Evolutionary conservation across 2,329 filamentous ascomycete species (phyloP), one percentile per base, ranked within the genome.

Genomic region (Fusarium pseudoanthophilum): DNA sequence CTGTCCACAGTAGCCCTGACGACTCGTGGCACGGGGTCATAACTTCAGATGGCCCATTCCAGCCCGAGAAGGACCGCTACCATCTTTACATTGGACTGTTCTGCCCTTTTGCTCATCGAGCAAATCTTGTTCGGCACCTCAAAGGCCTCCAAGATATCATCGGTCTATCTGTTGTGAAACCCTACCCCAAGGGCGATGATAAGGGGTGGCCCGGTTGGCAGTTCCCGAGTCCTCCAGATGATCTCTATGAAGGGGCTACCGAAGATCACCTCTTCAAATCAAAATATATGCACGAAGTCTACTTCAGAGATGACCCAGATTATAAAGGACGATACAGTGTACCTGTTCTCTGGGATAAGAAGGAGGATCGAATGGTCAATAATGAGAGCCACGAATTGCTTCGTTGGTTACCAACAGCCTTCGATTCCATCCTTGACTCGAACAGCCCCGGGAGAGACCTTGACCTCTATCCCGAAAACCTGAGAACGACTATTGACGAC

Each of bases 361-460:
- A 91, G 79, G 84, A 85, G 53, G 87, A 90, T 55, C 89, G 86
- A 45, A 93, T 95, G 74, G 93, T 95, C 60, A 94, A 89, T 85
- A 96, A 96, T 74, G 93, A 95, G 85, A 92, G 91, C 71, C 89
- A 89, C 64, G 93, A 96, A 81, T 94, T 96, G 77, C 94, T 95
- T 75, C 89, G 93, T 76, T 95, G 95, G 92, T 85, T 96, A 69
- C 94, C 94, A 81, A 86, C 87, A n/a, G 92, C 90, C 59, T 95
- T 95, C 77, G 91, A 94, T 74, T 82, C 85, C 55, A 77, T 91
- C 20, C 77, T 91, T 2, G 48, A 32, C 84, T 85, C 3, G 81
- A 84, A 74, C 15, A 55, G 67, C 4, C 34, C 45, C 3, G 58
- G 60, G 84, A 39, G 76, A 90, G 67, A 87, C 64, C 83, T 86